phyloP scores from a whole-genome alignment of 495 filamentous ascomycete species.

The Sordaria brevicollis region DNA sequence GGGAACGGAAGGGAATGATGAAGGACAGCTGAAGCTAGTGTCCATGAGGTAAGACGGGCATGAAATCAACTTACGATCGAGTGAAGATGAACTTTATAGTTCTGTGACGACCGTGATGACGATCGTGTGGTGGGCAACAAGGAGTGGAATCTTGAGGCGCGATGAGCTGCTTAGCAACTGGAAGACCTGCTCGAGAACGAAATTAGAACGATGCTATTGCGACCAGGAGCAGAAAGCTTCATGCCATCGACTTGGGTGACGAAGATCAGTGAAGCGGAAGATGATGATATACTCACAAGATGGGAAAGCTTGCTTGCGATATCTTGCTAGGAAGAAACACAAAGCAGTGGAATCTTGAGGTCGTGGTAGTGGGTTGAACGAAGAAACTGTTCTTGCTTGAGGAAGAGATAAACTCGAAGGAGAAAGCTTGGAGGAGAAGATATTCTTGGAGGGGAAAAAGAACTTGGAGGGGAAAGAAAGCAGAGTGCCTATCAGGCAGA shows the following conservation, averaged over 20 bases:
- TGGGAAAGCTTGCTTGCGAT: background rate
- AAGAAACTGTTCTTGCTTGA: background rate
- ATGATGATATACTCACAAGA: background rate
- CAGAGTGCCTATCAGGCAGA: no score
- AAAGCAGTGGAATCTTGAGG: background rate
- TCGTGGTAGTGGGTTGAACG: background rate
- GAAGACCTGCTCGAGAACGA: background rate
- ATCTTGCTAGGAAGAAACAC: background rate
- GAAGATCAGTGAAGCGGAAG: background rate
- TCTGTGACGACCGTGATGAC: background rate
- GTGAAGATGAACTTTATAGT: background rate
- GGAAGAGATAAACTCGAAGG: no score
- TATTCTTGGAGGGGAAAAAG: no score
- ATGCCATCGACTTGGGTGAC: background rate
- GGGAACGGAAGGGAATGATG: background rate
- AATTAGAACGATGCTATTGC: background rate
- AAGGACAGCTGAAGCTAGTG: background rate
- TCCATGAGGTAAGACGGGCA: background rate
- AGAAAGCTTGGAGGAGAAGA: no score
- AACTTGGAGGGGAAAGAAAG: no score
- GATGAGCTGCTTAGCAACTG: background rate
- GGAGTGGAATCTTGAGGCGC: background rate
- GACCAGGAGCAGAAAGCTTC: background rate
- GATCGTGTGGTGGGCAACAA: background rate
- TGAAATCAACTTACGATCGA: background rate